Evolutionary conservation across 495 filamentous ascomycete species (phyloP).

Genomic region (Parmelia sp.): DNA sequence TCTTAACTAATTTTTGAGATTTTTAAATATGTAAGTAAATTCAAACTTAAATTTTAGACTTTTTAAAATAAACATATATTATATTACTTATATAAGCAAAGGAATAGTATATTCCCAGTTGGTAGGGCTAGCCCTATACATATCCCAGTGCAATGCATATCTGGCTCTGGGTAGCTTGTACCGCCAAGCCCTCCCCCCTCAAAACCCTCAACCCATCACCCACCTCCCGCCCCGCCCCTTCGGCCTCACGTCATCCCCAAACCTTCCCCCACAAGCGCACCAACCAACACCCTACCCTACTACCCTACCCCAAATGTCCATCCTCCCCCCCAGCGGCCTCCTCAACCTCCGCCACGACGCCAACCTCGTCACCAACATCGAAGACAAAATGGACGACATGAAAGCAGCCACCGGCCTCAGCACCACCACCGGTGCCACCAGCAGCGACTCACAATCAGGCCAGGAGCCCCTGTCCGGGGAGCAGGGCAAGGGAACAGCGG

Average conservation of each 20-base stretch:
- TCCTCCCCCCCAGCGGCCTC: not conserved
- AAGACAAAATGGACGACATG: constrained; percentile 6
- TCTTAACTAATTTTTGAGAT: too few species aligned
- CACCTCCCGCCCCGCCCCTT: not conserved
- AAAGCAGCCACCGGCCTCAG: constrained; percentile 5
- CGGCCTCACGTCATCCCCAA: not conserved
- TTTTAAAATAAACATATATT: too few species aligned
- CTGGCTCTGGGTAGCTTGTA: too few species aligned
- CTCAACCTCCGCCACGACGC: not conserved
- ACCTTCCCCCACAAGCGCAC: not conserved
- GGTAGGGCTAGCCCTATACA: too few species aligned
- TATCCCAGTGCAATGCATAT: too few species aligned
- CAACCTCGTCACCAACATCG: not conserved
- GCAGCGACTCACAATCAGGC: constrained; percentile 1
- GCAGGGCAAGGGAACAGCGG: constrained; percentile 13
- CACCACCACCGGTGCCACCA: not conserved
- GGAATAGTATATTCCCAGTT: too few species aligned
- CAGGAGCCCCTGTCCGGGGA: constrained; percentile 23
- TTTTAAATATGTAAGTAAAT: too few species aligned
- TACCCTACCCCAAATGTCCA: not conserved
- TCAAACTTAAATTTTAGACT: too few species aligned
- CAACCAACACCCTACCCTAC: not conserved
- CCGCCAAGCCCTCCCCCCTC: too few species aligned
- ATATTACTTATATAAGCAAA: too few species aligned
- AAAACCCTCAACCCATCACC: too few species aligned